Evolutionary conservation across 306 rosid species (phyloP).

Genomic region (Quercus glauca): DNA sequence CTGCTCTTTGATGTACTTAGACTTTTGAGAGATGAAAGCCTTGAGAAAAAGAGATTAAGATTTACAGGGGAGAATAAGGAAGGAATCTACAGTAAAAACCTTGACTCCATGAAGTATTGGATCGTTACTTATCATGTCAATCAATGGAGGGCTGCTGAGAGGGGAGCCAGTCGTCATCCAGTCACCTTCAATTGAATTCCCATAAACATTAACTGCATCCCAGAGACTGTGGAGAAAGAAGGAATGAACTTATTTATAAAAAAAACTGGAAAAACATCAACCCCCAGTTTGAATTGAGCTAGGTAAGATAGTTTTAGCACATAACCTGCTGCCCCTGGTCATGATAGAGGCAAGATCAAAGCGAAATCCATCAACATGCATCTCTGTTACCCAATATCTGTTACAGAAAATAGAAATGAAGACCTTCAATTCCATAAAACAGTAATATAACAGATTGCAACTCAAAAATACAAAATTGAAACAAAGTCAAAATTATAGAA

Average conservation of each 20-base stretch:
- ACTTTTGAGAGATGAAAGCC: background rate
- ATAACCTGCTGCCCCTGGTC: constrained; percentile 93
- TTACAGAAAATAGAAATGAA: constrained; percentile 23
- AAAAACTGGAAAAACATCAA: constrained; percentile 19
- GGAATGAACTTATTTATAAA: constrained; percentile 13
- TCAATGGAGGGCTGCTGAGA: constrained; percentile 76
- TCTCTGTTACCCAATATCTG: constrained; percentile 96
- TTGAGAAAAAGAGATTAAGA: background rate
- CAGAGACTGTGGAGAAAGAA: constrained; percentile 64
- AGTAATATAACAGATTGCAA: constrained; percentile 7
- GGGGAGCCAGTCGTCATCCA: constrained; percentile 79
- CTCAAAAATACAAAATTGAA: constrained; percentile 13
- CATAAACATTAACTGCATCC: constrained; percentile 74
- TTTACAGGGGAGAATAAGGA: constrained; percentile 6
- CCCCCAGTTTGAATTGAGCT: constrained; percentile 18
- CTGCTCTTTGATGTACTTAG: background rate
- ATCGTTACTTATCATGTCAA: constrained; percentile 89
- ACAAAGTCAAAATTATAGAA: constrained; percentile 7
- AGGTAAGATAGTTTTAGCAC: background rate
- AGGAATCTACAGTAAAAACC: constrained; percentile 47
- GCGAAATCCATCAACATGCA: constrained; percentile 99
- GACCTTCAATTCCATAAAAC: constrained; percentile 21
- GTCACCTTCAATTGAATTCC: constrained; percentile 67
- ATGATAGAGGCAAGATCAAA: constrained; percentile 98
- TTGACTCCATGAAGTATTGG: constrained; percentile 83